A percentile compares a stretch with the other conserved stretches of the same genome.
Evolutionary conservation across 1,284 basidiomycete species (phyloP).

Genomic region (Sanghuangporus baumii): DNA sequence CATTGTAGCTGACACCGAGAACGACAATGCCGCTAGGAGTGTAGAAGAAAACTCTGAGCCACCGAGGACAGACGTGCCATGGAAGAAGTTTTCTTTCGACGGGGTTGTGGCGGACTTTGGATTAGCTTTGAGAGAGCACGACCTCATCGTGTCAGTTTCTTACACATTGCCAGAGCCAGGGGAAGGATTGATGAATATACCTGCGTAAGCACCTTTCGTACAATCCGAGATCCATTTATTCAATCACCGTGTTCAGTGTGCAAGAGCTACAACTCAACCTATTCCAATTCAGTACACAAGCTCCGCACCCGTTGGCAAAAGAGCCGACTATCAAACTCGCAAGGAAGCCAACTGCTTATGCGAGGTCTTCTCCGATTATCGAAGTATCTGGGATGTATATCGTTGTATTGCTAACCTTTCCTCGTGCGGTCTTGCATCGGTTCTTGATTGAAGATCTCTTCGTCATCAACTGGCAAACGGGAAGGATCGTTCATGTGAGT

Average conservation of each 20-base stretch:
- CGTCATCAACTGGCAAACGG: conserved; percentile 12
- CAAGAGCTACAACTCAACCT: not conserved
- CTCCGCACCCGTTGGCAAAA: conserved; percentile 6
- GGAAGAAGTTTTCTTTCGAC: conserved; percentile 3
- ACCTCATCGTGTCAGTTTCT: conserved; percentile 6
- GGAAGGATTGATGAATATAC: not conserved
- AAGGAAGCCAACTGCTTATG: not conserved
- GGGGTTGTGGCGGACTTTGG: conserved; percentile 1
- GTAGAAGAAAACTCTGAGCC: too few relatives aligned
- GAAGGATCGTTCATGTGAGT: not conserved
- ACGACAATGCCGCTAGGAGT: not conserved
- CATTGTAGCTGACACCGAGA: not conserved
- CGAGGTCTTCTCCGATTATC: not conserved
- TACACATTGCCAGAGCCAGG: not conserved
- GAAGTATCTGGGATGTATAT: conserved; percentile 6
- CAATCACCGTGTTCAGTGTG: not conserved
- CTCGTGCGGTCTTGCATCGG: not conserved
- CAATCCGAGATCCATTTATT: not conserved
- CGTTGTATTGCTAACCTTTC: conserved; percentile 6
- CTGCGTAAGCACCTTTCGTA: not conserved
- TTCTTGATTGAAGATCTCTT: conserved; percentile 5
- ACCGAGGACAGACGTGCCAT: not conserved
- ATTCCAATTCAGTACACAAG: not conserved
- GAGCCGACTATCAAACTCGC: not conserved
- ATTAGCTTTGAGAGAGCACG: conserved; percentile 9